Percentiles rank a stretch among this genome's conserved stretches.
Conservation (phyloP, 2,329 filamentous ascomycete species). For the Lasiodiplodia citricola region DNA sequence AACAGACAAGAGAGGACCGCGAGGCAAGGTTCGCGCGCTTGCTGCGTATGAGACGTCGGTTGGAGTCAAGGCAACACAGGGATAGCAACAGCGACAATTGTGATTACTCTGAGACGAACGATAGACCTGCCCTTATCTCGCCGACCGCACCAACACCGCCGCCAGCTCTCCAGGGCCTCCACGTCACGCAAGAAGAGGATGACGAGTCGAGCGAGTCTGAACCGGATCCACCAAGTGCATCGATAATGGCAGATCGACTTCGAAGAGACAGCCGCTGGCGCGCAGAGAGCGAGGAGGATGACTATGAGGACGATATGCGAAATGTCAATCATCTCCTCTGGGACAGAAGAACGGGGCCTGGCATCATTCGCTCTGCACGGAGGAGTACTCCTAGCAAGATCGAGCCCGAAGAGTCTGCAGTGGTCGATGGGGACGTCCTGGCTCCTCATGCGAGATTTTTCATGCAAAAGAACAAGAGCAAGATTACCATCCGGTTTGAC, state of each 20-base stretch:
- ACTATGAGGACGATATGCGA: constrained; percentile 41
- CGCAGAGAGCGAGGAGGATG: constrained; percentile 44
- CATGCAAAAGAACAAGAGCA: constrained; percentile 81
- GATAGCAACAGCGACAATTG: constrained; percentile 20
- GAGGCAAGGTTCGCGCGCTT: constrained; percentile 24
- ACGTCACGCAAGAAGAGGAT: constrained; percentile 43
- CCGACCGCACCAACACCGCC: constrained; percentile 20
- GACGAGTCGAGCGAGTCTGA: constrained; percentile 35
- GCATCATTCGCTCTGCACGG: constrained; percentile 34
- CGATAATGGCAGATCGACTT: constrained; percentile 47
- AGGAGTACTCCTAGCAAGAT: constrained; percentile 43
- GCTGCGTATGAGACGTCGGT: constrained; percentile 23
- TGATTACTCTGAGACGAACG: constrained; percentile 17
- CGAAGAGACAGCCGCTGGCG: constrained; percentile 46
- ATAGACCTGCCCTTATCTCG: constrained; percentile 14
- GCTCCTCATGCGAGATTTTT: constrained; percentile 80
- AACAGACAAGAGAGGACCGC: constrained; percentile 14
- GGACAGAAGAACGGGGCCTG: constrained; percentile 39
- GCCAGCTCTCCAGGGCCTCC: constrained; percentile 37
- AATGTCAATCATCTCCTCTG: constrained; percentile 39
- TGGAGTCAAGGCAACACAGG: constrained; percentile 15
- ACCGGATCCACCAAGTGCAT: constrained; percentile 45
- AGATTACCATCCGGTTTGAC: constrained; percentile 85
- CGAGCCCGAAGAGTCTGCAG: constrained; percentile 35
- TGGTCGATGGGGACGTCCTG: constrained; percentile 54